Evolutionary conservation across 2,329 filamentous ascomycete genomes (phyloP).

Genomic region (Pseudogymnoascus sp.): DNA sequence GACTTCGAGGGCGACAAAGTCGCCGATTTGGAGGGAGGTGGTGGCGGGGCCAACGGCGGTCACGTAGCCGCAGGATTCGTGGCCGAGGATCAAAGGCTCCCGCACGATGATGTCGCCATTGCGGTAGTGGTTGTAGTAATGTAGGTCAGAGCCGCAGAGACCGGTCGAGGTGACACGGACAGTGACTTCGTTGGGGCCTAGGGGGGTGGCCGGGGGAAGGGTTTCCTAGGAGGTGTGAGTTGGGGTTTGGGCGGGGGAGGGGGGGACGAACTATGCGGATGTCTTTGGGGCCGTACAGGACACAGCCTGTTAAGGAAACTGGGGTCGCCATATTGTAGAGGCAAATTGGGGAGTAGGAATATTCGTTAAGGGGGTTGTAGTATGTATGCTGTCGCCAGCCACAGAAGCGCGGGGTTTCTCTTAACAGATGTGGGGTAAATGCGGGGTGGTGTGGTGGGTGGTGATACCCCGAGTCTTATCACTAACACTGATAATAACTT

Average conservation of each 20-base stretch:
- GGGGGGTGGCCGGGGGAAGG: conserved; percentile 37
- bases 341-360: not conserved
- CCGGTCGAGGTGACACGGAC: conserved; percentile 58
- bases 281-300: not conserved
- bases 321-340: not conserved
- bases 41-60: conserved; percentile 61
- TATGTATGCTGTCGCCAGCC: not conserved
- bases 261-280: conserved; percentile 13
- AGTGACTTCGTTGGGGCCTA: conserved; percentile 48
- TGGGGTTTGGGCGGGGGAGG: conserved; percentile 31
- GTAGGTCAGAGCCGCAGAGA: conserved; percentile 62
- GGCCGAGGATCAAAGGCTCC: conserved; percentile 59
- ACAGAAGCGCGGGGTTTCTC: not conserved
- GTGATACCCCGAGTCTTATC: not conserved
- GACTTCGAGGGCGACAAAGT: conserved; percentile 88
- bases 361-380: not conserved
- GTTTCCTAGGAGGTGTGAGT: conserved; percentile 28
- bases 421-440: not conserved
- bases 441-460: not conserved
- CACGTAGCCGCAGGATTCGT: conserved; percentile 73
- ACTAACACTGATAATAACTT: not conserved
- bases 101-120: conserved; percentile 62
- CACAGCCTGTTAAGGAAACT: not conserved
- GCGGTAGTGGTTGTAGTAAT: conserved; percentile 62
- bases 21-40: conserved; percentile 58